Evolutionary conservation across 2,329 filamentous ascomycete species (phyloP), one percentile per base, ranked within the genome.

Genomic region (Capronia epimyces): DNA sequence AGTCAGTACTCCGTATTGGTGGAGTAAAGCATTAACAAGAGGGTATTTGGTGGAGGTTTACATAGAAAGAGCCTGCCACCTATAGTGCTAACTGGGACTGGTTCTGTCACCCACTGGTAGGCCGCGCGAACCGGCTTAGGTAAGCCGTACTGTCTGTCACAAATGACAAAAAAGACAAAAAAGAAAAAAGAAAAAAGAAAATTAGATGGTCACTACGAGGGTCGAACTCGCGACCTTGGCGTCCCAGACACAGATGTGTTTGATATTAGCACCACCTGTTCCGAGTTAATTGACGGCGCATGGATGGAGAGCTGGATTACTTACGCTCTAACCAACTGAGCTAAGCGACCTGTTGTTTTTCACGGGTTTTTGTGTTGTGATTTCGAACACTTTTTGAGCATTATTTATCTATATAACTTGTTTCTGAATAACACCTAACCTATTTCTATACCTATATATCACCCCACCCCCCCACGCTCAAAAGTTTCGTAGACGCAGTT

Each of bases 201-300:
- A 18, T 10, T 4, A 24, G 29, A 48, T 52, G 50, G 50, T 52
- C 44, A 47, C 50, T 52, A 52, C 50, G 50, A 48, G 50, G 50
- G 50, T 52, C 50, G 50, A 52, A 52, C 50, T 48, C 50, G 50
- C 50, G 50, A 52, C 50, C 50, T 52, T 52, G 44, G 50, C 50
- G 50, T 52, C 20, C 34, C 15, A 40, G 48, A 27, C 34, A 20
- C 45, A 40, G n/a, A 32, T 21, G 32, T 36, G 16, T 36, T 36
- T 40, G 44, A n/a, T 52, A 52, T 52, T 52, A 52, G 50, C 50
- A 52, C 50, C 44, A 52, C 49, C 25, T 27, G 43, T 25, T 45
- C 7, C 31, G 16, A 16, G 6, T 9, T 18, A 45, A 31, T 45
- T 32, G 29, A 36, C 13, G 32, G 16, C 16, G 42, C 31, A 31